These are phyloP conservation scores for Acanthamoeba lugdunensis DNA, from an alignment of 208 protist genomes.

Conservation along the genomic window DNA sequence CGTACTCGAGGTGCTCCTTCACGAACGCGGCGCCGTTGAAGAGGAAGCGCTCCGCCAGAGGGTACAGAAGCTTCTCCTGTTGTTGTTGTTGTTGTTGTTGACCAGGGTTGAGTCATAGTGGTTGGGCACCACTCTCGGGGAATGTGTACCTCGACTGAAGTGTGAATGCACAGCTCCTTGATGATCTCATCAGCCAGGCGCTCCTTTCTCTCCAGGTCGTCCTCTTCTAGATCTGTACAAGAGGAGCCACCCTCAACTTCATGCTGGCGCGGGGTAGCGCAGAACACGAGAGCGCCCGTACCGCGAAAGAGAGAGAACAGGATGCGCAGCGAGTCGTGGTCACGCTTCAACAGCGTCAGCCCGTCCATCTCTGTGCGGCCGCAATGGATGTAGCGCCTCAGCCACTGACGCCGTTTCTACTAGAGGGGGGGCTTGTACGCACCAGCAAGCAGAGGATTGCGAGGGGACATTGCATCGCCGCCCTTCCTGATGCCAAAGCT, in stretches of 20 bases:
- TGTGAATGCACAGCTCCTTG: slow-evolving; percentile 63
- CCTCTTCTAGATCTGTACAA: not conserved
- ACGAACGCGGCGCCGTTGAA: not conserved
- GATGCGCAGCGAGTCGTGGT: not conserved
- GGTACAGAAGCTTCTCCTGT: slow-evolving; percentile 62
- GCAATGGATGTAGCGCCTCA: not conserved
- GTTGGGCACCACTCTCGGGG: not conserved
- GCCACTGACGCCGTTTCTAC: too few relatives aligned
- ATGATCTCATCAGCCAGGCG: slow-evolving; percentile 1
- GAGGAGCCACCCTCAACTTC: not conserved
- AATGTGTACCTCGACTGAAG: not conserved
- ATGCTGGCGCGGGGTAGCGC: not conserved
- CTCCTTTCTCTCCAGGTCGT: slow-evolving; percentile 44
- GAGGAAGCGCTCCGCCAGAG: not conserved
- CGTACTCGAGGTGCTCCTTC: not conserved
- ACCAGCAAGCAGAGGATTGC: slow-evolving; percentile 36
- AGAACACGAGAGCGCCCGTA: not conserved
- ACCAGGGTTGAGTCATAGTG: not conserved
- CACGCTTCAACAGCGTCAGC: not conserved
- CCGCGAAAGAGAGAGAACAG: slow-evolving; percentile 1
- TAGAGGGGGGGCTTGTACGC: too few relatives aligned
- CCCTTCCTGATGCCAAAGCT: slow-evolving; percentile 32
- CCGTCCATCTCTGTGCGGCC: not conserved
- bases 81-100: too few relatives aligned
- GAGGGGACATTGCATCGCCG: not conserved